These are phyloP conservation scores for Metschnikowia reukaufii DNA, from an alignment of 805 yeast species.

Conservation along the genomic window DNA sequence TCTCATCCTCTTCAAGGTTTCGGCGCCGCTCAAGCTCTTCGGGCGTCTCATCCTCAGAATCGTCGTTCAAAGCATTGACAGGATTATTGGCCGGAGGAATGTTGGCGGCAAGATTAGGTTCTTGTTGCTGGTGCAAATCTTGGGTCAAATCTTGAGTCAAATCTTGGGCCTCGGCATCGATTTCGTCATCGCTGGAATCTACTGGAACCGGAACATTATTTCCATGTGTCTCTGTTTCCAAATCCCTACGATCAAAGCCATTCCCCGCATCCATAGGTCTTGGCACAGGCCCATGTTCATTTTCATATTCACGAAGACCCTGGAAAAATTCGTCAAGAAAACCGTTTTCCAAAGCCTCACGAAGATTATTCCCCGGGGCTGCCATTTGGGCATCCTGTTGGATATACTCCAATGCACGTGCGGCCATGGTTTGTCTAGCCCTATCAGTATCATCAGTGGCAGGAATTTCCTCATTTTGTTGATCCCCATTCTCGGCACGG, in stretches of 20 bases:
- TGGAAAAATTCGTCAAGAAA: conserved; percentile 10
- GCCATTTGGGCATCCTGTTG: conserved; percentile 14
- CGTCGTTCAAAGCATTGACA: conserved; percentile 6
- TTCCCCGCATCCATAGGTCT: too few relatives aligned
- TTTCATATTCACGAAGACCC: neutral
- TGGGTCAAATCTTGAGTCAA: too few relatives aligned
- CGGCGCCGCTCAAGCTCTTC: conserved; percentile 18
- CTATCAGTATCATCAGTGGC: neutral
- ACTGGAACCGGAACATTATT: too few relatives aligned
- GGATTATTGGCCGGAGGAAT: too few relatives aligned
- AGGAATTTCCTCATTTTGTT: neutral
- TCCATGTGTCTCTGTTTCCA: too few relatives aligned
- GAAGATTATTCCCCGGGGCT: conserved; percentile 9
- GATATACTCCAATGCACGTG: conserved; percentile 19
- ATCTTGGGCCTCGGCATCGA: neutral
- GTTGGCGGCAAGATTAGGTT: too few relatives aligned
- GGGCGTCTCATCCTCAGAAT: conserved; percentile 14
- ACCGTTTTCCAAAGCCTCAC: conserved; percentile 16
- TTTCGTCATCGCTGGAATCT: neutral
- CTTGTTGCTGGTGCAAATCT: too few relatives aligned
- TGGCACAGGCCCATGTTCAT: too few relatives aligned
- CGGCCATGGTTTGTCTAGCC: conserved; percentile 10
- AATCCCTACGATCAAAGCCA: too few relatives aligned
- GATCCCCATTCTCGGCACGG: neutral
- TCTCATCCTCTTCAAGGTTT: conserved; percentile 17